Evolutionary conservation across 306 rosid species (phyloP).

Genomic region (Pterocarpus santalinus): DNA sequence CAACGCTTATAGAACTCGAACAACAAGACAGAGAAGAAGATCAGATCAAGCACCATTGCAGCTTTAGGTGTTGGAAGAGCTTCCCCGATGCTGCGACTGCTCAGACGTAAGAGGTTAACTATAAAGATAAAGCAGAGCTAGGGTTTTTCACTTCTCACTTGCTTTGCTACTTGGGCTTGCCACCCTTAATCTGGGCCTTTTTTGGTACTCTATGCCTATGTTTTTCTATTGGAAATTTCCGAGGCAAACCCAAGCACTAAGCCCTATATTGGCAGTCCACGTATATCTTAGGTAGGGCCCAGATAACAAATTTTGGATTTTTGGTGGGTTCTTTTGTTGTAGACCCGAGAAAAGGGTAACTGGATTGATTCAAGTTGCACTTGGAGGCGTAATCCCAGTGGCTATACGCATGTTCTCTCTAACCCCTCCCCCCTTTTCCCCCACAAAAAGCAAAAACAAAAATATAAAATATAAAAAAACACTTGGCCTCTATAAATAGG

Average conservation of each 20-base stretch:
- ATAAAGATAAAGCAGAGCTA: neutral
- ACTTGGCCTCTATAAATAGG: no score
- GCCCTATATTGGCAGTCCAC: neutral
- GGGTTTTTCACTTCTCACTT: conserved; percentile 44
- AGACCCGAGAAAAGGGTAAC: no score
- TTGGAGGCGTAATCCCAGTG: no score
- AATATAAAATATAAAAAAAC: no score
- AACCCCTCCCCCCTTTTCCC: no score
- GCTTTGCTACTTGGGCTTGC: neutral
- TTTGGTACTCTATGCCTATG: no score
- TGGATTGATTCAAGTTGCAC: no score
- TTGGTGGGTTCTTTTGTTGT: no score
- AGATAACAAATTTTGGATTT: neutral
- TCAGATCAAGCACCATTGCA: conserved; percentile 35
- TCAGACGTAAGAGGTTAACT: neutral
- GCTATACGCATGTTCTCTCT: no score
- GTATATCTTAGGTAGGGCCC: neutral
- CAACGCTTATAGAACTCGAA: neutral
- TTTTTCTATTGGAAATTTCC: no score
- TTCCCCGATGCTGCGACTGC: neutral
- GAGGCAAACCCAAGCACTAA: neutral
- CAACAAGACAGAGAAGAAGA: no score
- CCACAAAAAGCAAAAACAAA: no score
- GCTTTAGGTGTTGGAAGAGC: conserved; percentile 9
- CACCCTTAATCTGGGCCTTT: conserved; percentile 17